phyloP scores from a whole-genome alignment of 2,329 filamentous ascomycete genomes.

The Colletotrichum eremochloae region DNA sequence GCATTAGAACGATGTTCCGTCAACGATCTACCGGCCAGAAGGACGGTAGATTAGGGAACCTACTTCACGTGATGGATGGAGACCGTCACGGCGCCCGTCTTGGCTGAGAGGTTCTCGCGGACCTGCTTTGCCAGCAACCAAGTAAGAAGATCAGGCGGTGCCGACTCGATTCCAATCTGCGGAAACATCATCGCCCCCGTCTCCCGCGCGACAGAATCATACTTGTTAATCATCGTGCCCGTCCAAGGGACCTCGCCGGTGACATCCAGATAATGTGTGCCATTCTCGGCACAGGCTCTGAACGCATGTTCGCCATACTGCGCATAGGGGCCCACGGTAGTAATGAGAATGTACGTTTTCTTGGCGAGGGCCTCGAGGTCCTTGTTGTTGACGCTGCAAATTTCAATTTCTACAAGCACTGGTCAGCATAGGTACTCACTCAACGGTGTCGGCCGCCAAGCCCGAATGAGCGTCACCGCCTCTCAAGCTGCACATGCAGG shows the following conservation, averaged over 20 bases:
- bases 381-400: constrained; percentile 60
- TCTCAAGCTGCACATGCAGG: neutral
- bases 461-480: constrained; percentile 15
- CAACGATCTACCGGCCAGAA: constrained; percentile 8
- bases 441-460: constrained; percentile 2
- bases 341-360: constrained; percentile 69
- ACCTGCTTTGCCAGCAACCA: constrained; percentile 66
- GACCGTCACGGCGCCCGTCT: constrained; percentile 67
- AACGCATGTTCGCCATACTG: constrained; percentile 70
- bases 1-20: constrained; percentile 27
- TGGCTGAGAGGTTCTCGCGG: constrained; percentile 62
- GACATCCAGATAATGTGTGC: constrained; percentile 75
- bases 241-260: constrained; percentile 73
- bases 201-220: constrained; percentile 64
- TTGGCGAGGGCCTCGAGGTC: constrained; percentile 64
- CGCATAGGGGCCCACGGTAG: constrained; percentile 71
- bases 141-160: constrained; percentile 70
- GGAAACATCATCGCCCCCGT: constrained; percentile 72
- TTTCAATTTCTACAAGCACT: constrained; percentile 62
- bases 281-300: constrained; percentile 71
- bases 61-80: constrained; percentile 60
- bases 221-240: constrained; percentile 70
- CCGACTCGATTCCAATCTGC: constrained; percentile 73
- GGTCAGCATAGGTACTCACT: constrained; percentile 17
- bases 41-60: constrained; percentile 38